Evolutionary conservation across 768 basidiomycete species (phyloP).

Genomic region (Chalciporus sphaerocephalus): DNA sequence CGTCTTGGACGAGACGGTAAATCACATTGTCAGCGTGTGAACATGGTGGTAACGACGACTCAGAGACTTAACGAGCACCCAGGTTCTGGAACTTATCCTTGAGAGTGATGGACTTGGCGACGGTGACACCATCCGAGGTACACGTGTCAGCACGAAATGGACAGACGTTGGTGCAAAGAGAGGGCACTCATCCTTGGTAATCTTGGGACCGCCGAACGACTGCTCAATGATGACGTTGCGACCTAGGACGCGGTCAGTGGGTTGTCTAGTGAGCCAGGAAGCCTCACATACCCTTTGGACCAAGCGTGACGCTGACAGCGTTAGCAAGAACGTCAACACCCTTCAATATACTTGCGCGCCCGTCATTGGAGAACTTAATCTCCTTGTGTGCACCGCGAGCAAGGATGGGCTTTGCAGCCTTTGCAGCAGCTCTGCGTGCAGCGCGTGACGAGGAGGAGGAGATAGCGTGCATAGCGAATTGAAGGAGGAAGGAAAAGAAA

Average conservation of each 20-base stretch:
- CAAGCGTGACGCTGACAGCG: conserved; percentile 93
- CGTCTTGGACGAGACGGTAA: conserved; percentile 84
- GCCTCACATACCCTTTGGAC: conserved; percentile 74
- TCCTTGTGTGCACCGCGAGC: conserved; percentile 87
- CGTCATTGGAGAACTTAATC: conserved; percentile 94
- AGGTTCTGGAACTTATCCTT: conserved; percentile 99
- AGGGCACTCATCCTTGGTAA: conserved; percentile 81
- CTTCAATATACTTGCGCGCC: conserved; percentile 87
- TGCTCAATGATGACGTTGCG: conserved; percentile 99
- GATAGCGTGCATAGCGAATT: conserved; percentile 62
- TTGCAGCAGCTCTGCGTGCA: conserved; percentile 62
- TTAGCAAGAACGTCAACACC: conserved; percentile 97
- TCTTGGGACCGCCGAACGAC: conserved; percentile 85
- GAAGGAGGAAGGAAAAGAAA: conserved; percentile 13
- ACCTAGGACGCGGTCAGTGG: conserved; percentile 43
- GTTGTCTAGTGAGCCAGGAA: not conserved
- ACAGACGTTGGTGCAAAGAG: not conserved
- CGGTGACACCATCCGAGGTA: conserved; percentile 88
- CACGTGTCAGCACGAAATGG: conserved; percentile 3
- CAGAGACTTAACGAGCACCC: conserved; percentile 77
- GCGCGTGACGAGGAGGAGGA: conserved; percentile 60
- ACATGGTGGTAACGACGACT: not conserved
- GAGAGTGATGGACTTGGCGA: conserved; percentile 89
- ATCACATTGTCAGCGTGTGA: conserved; percentile 4
- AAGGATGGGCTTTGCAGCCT: conserved; percentile 50